Evolutionary conservation across 1,284 basidiomycete species (phyloP), one percentile per base, ranked within the genome.

Genomic region (Amylostereum chailletii): DNA sequence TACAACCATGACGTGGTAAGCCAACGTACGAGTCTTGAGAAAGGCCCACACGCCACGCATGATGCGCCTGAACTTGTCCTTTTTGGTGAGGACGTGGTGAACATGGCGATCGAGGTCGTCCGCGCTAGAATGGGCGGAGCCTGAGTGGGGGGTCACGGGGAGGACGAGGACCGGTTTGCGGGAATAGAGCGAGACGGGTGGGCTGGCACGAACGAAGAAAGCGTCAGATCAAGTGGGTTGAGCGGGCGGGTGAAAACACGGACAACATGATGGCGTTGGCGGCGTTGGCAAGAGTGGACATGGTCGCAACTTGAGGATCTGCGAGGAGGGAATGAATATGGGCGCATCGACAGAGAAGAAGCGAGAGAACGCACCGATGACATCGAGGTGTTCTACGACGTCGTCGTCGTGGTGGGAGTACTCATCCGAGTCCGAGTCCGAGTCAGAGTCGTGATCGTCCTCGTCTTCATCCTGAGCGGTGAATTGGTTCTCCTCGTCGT

Each of bases 41-140:
- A 90, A 94, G 1, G 83, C 77, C 88, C 89, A 90, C 2, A 93
- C 70, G 4, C 90, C 90, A 55, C 73, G 71, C 59, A 88, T 65
- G 0, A 75, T 80, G 7, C 83, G 71, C 48, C 76, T 73, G 45
- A 80, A 67, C 62, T 78, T 83, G 32, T 81, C 79, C 34, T 78
- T 77, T 53, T 81, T 79, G 29, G 74, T 73, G 10, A 95, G 72
- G 2, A 92, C 77, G 55, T 89, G 79, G 49, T 86, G 79, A 27
- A 95, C 86, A 68, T 94, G 90, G 36, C 76, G 71, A 62, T 92
- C 88, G 27, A 92, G 68, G 8, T 76, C 72, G 58, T 88, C 81
- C 49, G 80, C 71, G 43, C 72, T 65, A 19, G 19, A 19, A 3
- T 56, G 54, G 1, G 57, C 51, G 5, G 56, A 47, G 41, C 58